Evolutionary conservation across 2,329 filamentous ascomycete species (phyloP), one percentile per base, ranked within the genome.

Genomic region (Albophoma yamanashiensis): DNA sequence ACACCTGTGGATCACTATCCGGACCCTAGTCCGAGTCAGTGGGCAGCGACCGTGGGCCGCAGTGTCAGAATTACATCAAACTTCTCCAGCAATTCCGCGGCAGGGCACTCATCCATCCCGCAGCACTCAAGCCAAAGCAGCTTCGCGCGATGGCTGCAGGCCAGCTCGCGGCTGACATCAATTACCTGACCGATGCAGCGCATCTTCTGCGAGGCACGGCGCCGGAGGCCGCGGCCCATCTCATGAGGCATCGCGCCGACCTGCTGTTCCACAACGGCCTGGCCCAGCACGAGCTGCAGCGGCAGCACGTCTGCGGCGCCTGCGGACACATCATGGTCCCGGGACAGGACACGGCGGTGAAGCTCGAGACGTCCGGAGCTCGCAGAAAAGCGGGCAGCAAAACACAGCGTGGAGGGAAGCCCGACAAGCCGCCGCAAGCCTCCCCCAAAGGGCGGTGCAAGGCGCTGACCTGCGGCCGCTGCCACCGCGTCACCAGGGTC

Each of bases 241-340:
- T 88, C 45, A 83, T 87, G 81, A 77, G 74, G 65, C 75, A 76
- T 59, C 78, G 81, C 60, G 78, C 78, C 63, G 71, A 75, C 12
- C 68, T 86, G 17, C 74, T 84, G 66, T 75, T 77, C 55, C 72
- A 78, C 57, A 74, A 80, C 63, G 74, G 76, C 52, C 63, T 82
- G 8, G 64, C 73, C 9, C 69, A 72, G 57, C 71, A 78, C 12
- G 79, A 83, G 22, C 66, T 74, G n/a, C 79, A 84, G 62, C 75
- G 76, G 57, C 79, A 85, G 63, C 80, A 79, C 60, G 74, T 79
- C 31, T 89, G 86, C 70, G 77, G 74, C 56, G 78, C 78, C 58
- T 89, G 86, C 66, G 85, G 86, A 20, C 78, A 81, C 62, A 83
- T 88, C 45, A 78, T 86, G 73, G 73, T 86, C 4, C 73, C 77